Conservation (phyloP, 2,329 filamentous ascomycete genomes). For the Aspergillus niger region DNA sequence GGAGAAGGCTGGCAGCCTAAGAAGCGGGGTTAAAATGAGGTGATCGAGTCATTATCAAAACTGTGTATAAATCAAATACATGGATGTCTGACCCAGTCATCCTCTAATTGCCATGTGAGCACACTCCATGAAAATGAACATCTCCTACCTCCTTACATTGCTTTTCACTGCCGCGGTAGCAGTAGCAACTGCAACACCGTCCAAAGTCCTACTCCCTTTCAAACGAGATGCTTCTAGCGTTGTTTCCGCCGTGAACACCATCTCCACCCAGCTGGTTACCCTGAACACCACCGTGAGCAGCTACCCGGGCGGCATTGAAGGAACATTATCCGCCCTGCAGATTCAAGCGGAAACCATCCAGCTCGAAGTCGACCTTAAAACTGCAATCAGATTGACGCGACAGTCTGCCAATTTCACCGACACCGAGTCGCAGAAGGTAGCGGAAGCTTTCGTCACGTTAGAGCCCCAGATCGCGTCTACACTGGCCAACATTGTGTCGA, state of each 20-base stretch:
- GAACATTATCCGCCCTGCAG: slow-evolving; percentile 18
- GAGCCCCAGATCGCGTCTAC: slow-evolving; percentile 23
- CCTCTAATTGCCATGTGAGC: background rate
- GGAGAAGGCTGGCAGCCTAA: background rate
- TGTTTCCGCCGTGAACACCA: slow-evolving; percentile 15
- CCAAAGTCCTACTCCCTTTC: background rate
- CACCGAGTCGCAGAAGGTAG: slow-evolving; percentile 18
- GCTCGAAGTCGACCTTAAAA: slow-evolving; percentile 14
- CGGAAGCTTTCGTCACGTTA: slow-evolving; percentile 17
- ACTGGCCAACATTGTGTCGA: slow-evolving; percentile 20
- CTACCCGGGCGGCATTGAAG: slow-evolving; percentile 20
- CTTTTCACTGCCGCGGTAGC: slow-evolving; percentile 4
- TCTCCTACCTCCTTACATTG: slow-evolving; percentile 10
- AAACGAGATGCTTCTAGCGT: slow-evolving; percentile 22
- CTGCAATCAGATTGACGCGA: slow-evolving; percentile 12
- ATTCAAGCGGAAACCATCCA: slow-evolving; percentile 20
- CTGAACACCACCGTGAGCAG: slow-evolving; percentile 21
- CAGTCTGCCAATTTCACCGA: slow-evolving; percentile 20
- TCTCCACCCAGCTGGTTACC: slow-evolving; percentile 16
- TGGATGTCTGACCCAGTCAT: too few species aligned
- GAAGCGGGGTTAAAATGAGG: background rate
- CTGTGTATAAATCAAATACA: too few species aligned
- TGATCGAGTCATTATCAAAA: background rate
- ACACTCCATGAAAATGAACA: background rate
- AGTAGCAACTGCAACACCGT: slow-evolving; percentile 13